Percentiles rank a stretch among this genome's conserved stretches.
phyloP scores from a whole-genome alignment of 2,329 filamentous ascomycete genomes.

The Colletotrichum phormii region DNA sequence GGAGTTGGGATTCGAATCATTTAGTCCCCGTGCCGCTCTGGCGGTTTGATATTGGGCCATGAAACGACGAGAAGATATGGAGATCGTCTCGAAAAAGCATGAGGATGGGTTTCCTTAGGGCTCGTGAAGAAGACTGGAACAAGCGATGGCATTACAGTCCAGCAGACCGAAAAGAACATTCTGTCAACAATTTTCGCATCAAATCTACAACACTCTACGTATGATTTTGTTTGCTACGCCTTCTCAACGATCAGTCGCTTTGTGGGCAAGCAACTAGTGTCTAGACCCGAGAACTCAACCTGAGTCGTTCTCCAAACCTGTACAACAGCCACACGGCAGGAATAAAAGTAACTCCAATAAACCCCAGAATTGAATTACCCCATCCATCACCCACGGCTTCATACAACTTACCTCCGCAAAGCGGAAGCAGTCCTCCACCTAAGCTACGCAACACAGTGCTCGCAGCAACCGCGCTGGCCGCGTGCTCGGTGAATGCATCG shows the following conservation, averaged over 20 bases:
- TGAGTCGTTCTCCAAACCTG: too few species aligned
- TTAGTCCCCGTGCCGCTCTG: background rate
- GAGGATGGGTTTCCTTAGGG: background rate
- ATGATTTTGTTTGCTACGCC: too few species aligned
- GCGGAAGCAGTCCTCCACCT: slow-evolving; percentile 62
- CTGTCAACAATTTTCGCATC: too few species aligned
- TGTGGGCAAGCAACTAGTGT: too few species aligned
- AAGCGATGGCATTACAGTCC: too few species aligned
- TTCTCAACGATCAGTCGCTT: too few species aligned
- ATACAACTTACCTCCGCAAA: slow-evolving; percentile 64
- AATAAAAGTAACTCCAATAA: slow-evolving; percentile 58
- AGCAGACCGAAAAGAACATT: too few species aligned
- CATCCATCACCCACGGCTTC: slow-evolving; percentile 63
- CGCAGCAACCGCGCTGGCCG: slow-evolving; percentile 73
- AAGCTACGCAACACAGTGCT: slow-evolving; percentile 67
- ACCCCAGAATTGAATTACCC: slow-evolving; percentile 57
- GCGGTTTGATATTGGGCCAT: background rate
- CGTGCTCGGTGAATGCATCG: slow-evolving; percentile 66
- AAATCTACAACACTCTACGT: too few species aligned
- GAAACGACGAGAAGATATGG: background rate
- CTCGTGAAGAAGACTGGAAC: too few species aligned
- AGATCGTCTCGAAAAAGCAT: background rate
- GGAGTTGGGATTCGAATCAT: background rate
- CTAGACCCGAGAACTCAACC: too few species aligned
- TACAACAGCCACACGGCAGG: slow-evolving; percentile 41